These are phyloP conservation scores for Ilyonectria destructans DNA, from an alignment of 2,329 filamentous ascomycete genomes.

Conservation along the genomic window DNA sequence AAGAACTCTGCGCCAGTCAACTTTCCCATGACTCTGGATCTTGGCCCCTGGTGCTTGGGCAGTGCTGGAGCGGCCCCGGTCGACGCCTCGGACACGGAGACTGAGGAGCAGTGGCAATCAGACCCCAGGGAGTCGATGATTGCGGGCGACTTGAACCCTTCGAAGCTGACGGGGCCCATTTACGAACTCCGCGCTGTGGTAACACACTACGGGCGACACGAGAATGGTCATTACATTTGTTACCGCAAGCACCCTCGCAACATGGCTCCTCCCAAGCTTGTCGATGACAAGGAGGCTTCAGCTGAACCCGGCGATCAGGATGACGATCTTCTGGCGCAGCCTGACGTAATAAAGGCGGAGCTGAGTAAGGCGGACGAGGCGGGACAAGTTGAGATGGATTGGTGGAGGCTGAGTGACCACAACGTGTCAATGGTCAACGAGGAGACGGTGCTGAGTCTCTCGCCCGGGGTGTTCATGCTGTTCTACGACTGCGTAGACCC, in stretches of 20 bases:
- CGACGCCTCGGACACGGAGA: constrained; percentile 4
- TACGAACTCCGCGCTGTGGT: constrained; percentile 89
- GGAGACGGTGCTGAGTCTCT: constrained; percentile 80
- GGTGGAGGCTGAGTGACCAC: constrained; percentile 95
- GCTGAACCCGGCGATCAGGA: constrained; percentile 38
- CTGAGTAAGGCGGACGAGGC: constrained; percentile 41
- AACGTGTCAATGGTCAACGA: constrained; percentile 84
- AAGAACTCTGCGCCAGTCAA: constrained; percentile 88
- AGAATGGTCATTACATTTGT: constrained; percentile 96
- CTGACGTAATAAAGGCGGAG: constrained; percentile 24
- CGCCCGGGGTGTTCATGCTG: constrained; percentile 90
- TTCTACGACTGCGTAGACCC: constrained; percentile 88
- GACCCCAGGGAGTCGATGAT: constrained; percentile 84
- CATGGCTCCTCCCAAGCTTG: constrained; percentile 27
- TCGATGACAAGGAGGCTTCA: constrained; percentile 15
- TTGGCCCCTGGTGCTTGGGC: constrained; percentile 89
- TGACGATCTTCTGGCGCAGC: constrained; percentile 21
- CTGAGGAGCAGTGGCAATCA: constrained; percentile 78
- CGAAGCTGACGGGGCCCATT: constrained; percentile 70
- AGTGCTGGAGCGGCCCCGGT: constrained; percentile 57
- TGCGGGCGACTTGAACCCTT: constrained; percentile 66
- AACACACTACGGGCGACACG: constrained; percentile 91
- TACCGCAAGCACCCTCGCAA: constrained; percentile 79
- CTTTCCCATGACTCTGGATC: constrained; percentile 82
- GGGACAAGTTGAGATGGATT: constrained; percentile 66